phyloP scores from a whole-genome alignment of 108 stramenopile genomes.

The Parmales sp. region DNA sequence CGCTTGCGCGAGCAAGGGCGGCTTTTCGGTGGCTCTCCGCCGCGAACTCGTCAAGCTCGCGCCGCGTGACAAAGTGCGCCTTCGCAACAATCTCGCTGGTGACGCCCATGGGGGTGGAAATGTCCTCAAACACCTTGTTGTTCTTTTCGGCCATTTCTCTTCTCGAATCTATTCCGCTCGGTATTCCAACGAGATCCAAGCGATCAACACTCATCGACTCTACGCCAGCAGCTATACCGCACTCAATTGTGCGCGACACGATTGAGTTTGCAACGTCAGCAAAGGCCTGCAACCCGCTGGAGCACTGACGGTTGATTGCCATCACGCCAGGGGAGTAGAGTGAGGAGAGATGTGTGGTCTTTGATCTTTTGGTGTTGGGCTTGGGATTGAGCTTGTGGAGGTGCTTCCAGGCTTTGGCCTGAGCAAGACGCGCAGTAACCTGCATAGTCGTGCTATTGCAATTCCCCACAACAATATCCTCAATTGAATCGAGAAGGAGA shows the following conservation, averaged over 20 bases:
- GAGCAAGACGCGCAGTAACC: no score
- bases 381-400: no score
- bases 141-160: constrained; percentile 20
- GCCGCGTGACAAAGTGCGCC: constrained; percentile 54
- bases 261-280: constrained; percentile 78
- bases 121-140: constrained; percentile 58
- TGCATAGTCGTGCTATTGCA: no score
- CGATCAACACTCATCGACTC: constrained; percentile 76
- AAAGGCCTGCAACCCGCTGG: constrained; percentile 84
- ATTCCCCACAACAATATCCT: no score
- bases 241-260: constrained; percentile 49
- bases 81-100: constrained; percentile 87
- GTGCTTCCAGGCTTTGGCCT: no score
- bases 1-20: constrained; percentile 50
- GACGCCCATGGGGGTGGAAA: constrained; percentile 89
- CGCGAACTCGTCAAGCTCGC: constrained; percentile 73
- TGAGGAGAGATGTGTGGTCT: no score
- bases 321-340: no score
- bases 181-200: constrained; percentile 44
- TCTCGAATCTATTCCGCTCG: constrained; percentile 71
- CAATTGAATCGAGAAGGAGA: no score
- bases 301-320: constrained; percentile 91
- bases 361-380: no score
- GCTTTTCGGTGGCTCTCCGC: constrained; percentile 76
- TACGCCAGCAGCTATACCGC: constrained; percentile 86